Evolutionary conservation across 2,329 filamentous ascomycete genomes (phyloP), one percentile per base, ranked within the genome.

Genomic region (Phaeoacremonium minimum): DNA sequence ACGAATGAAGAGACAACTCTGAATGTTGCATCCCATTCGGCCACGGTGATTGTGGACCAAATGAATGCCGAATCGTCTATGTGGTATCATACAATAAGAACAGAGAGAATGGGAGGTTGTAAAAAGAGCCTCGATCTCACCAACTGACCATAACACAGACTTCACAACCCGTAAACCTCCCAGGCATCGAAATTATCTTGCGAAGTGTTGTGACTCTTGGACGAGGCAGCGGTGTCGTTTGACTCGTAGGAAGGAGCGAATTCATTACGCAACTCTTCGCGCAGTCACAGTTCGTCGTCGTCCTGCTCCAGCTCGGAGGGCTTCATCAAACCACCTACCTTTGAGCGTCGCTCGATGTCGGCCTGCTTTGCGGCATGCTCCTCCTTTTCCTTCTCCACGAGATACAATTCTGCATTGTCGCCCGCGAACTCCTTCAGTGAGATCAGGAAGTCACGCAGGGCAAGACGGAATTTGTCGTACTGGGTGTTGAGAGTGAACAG

Each of bases 361-460:
- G 88, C 86, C 33, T 85, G 82, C 60, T 90, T 88, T 32, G 86
- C 87, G 50, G 91, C 87, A 46, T 80, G 81, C 43, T 91, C 84
- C 46, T 89, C 88, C 61, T 94, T 85, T 63, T 98, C 93, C 61
- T 95, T 89, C 62, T 98, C 93, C 40, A 95, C 90, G 4, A 86
- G 81, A 63, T 85, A 98, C 8, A 98, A 75, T 56, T 98, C 93
- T 1, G 91, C 80, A 52, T 97, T 96, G 64, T 98, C 93, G 35
- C 87, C 93, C 1, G 88, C 83, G 45, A 97, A 98, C 64, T 98
- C 94, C 67, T 96, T 95, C 49, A 98, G 73, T 15, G 90, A 94
- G 52, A 98, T 95, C 49, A 98, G 69, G 77, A 98, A 98, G 65
- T 98, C 93, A 47, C 93, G 88, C 35, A 98, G 71, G 53, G 94